phyloP scores from a whole-genome alignment of 148 eudicot genomes.

The Rhododendron simsii region DNA sequence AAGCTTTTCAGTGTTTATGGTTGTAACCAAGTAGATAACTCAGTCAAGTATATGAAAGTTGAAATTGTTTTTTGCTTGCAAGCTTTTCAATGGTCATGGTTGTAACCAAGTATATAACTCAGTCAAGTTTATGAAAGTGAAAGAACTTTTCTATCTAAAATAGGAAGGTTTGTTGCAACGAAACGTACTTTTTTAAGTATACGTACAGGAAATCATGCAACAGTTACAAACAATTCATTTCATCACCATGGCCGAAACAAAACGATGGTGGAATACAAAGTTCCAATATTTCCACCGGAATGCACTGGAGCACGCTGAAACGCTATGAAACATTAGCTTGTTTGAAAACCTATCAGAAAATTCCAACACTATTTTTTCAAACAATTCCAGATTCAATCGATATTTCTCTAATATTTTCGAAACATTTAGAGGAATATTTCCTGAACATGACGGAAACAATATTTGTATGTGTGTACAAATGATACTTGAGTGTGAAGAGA shows the following conservation, averaged over 20 bases:
- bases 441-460: not conserved
- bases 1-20: constrained; percentile 2
- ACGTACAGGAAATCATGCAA: not conserved
- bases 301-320: not conserved
- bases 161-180: not conserved
- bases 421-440: not conserved
- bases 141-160: not conserved
- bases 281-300: not conserved
- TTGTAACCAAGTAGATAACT: not conserved
- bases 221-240: not conserved
- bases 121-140: not conserved
- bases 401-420: not conserved
- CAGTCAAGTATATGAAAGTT: not conserved
- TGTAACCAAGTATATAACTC: not conserved
- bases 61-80: not conserved
- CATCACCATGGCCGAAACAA: not conserved
- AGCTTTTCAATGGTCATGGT: constrained; percentile 4
- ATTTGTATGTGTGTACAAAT: not conserved
- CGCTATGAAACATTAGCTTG: not conserved
- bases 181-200: not conserved
- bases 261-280: not conserved
- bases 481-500: not conserved
- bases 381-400: not conserved
- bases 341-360: not conserved
- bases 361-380: not conserved